A percentile compares a stretch with the other conserved stretches of the same genome.
Evolutionary conservation across 176 grass and related monocot species (phyloP).

Genomic region (Stipa capillata): DNA sequence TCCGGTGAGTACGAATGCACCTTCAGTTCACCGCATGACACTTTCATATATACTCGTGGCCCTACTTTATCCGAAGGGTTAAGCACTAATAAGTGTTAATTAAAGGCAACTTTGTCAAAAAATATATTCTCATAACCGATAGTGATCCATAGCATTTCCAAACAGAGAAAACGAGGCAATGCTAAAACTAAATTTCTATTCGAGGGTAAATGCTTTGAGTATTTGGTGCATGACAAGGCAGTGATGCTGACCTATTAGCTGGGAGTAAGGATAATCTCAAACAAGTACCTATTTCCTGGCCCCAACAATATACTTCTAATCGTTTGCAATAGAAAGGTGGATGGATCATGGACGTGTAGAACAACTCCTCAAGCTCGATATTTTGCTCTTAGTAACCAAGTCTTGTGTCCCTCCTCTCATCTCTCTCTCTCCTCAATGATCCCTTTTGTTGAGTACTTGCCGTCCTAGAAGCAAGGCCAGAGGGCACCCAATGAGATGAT

Average conservation of each 20-base stretch:
- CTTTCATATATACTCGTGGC: constrained; percentile 19
- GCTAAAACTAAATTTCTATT: background rate
- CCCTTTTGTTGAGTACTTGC: constrained; percentile 54
- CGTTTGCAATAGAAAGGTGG: background rate
- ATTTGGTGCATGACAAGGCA: constrained; percentile 50
- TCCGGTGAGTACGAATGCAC: constrained; percentile 38
- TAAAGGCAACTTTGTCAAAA: constrained; percentile 20
- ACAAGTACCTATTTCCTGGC: background rate
- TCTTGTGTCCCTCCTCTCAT: background rate
- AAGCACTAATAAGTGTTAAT: constrained; percentile 32
- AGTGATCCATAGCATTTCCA: constrained; percentile 11
- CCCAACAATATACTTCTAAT: background rate
- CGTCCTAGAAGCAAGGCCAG: constrained; percentile 36
- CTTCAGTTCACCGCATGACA: constrained; percentile 23
- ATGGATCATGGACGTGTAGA: background rate
- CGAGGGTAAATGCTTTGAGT: background rate
- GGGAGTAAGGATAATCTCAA: constrained; percentile 35
- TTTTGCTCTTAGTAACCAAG: background rate
- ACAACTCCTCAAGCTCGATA: background rate
- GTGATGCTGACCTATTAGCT: constrained; percentile 39
- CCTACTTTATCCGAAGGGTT: constrained; percentile 43
- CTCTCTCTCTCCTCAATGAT: constrained; percentile 40
- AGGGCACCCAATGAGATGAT: constrained; percentile 40
- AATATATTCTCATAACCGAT: constrained; percentile 24
- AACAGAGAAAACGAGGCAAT: constrained; percentile 7